Evolutionary conservation across 352 stramenopile species (phyloP).

Genomic region (Phytophthora multivora): DNA sequence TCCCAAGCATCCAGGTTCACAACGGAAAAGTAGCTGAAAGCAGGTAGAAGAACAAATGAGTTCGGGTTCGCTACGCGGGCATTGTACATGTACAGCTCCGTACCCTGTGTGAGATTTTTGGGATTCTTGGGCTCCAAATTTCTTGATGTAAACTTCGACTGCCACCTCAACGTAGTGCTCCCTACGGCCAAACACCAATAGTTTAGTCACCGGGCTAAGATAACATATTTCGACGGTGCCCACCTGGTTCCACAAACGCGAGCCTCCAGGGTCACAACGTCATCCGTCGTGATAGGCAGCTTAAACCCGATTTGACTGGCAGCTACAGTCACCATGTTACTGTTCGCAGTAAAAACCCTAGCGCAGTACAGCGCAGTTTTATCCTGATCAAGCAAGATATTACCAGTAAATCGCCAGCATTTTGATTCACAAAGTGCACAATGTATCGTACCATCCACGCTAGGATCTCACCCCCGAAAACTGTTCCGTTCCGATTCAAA

Average conservation of each 20-base stretch:
- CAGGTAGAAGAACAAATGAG: neutral
- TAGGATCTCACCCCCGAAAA: slow-evolving; percentile 70
- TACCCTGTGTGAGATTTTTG: slow-evolving; percentile 67
- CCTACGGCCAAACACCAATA: slow-evolving; percentile 32
- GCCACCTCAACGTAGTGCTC: slow-evolving; percentile 69
- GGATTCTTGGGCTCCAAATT: slow-evolving; percentile 45
- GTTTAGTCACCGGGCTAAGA: too few relatives aligned
- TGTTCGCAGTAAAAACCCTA: neutral
- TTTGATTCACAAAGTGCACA: too few relatives aligned
- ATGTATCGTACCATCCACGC: slow-evolving; percentile 44
- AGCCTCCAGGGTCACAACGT: slow-evolving; percentile 71
- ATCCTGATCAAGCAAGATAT: slow-evolving; percentile 20
- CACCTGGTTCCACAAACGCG: slow-evolving; percentile 61
- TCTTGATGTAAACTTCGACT: slow-evolving; percentile 68
- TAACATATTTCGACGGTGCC: too few relatives aligned
- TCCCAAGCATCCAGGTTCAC: slow-evolving; percentile 64
- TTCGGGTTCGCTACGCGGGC: too few relatives aligned
- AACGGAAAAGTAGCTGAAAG: slow-evolving; percentile 62
- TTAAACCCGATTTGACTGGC: slow-evolving; percentile 54
- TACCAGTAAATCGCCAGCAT: too few relatives aligned
- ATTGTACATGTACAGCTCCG: neutral
- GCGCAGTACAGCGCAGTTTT: slow-evolving; percentile 69
- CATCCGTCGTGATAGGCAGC: slow-evolving; percentile 64
- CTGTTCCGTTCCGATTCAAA: slow-evolving; percentile 77
- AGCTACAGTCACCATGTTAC: too few relatives aligned